Evolutionary conservation across 345 rosid genomes (phyloP).

Genomic region (Arabidopsis suecica): DNA sequence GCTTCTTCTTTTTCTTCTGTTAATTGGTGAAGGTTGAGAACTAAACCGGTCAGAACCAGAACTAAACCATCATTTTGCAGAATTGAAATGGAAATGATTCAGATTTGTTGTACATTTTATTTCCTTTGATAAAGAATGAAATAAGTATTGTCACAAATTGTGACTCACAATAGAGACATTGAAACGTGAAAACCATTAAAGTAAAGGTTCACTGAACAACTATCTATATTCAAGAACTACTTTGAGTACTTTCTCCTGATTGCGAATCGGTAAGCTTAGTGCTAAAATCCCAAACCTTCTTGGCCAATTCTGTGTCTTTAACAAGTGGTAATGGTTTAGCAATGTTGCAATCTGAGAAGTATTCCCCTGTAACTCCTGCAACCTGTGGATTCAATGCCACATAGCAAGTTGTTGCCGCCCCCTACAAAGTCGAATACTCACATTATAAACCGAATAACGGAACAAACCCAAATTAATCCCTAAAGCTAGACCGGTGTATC

Average conservation of each 20-base stretch:
- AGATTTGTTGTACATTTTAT: conserved; percentile 11
- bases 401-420: conserved; percentile 80
- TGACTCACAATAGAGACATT: not conserved
- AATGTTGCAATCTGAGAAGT: conserved; percentile 58
- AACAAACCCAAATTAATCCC: not conserved
- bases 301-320: conserved; percentile 54
- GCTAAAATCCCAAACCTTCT: conserved; percentile 60
- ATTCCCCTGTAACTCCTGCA: conserved; percentile 57
- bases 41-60: no score
- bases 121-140: not conserved
- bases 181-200: not conserved
- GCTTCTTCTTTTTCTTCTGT: no score
- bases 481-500: not conserved
- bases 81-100: not conserved
- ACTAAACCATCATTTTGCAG: conserved; percentile 12
- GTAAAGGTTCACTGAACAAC: not conserved
- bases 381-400: conserved; percentile 71
- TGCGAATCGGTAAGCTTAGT: conserved; percentile 41
- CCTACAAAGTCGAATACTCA: conserved; percentile 45
- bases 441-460: not conserved
- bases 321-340: conserved; percentile 51
- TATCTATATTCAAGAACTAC: conserved; percentile 18
- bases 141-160: not conserved
- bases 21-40: no score
- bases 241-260: conserved; percentile 11